Base-by-base conservation (phyloP, 495 filamentous ascomycete species). In the Extremus antarcticus region DNA sequence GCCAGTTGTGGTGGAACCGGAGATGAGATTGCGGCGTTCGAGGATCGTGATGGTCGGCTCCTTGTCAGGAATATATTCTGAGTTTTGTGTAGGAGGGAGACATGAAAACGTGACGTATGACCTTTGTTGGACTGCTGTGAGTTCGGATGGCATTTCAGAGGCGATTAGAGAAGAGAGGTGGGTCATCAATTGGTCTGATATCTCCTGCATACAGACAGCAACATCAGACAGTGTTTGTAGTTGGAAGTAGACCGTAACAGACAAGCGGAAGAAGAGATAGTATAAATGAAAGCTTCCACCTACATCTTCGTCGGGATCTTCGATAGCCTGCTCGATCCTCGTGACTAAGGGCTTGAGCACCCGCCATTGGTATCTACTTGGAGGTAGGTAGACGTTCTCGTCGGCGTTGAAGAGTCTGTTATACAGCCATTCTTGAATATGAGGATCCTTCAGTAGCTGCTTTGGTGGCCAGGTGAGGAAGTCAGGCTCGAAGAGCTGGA, bases 281-380 rank as follows among this genome's bases (percentile, higher is more conserved):
- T 19, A 17, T 32, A 48, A 13, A 20, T 19, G 23, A 47, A 55
- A 21, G 53, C 39, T 56, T 47, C 52, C 13, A 60, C 86, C 72
- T 83, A 95, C 89, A 84, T 94, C 83, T 70, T 84, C 75, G 51
- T 92, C 87, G 57, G 87, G 88, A 68, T 94, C 78, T 32, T 73
- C 69, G 22, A 92, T 83, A 21, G 79, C 72, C 10, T 72, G 67
- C 67, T 94, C 87, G 32, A 94, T 79, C 24, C 69, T 77, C 3
- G 73, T 61, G 1, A 85, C 66, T 41, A 94, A 71, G 53, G 76
- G 68, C 67, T 92, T 94, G 51, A 94, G 65, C 0, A 90, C 76
- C 41, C 81, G 76, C n/a, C 84, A 65, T 50, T 78, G 78, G 60
- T 95, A 94, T 16, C 78, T 68, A 21, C 69, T 68, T 39, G 87